Evolutionary conservation across 2,329 filamentous ascomycete genomes (phyloP).

Genomic region (Colletotrichum gigasporum): DNA sequence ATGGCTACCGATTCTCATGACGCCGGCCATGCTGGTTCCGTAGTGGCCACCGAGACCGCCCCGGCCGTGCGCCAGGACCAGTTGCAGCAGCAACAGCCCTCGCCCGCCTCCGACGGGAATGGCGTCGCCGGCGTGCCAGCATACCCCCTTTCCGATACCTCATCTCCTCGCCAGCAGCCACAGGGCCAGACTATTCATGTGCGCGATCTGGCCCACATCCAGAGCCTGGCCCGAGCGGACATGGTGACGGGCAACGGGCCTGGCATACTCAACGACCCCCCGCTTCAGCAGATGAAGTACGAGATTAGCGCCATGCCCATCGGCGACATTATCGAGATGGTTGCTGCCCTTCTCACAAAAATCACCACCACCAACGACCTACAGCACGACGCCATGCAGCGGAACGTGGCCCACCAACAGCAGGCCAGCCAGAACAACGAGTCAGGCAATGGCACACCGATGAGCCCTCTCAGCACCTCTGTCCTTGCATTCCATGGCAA

Average conservation of each 20-base stretch:
- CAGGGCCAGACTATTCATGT: constrained; percentile 73
- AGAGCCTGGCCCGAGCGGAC: constrained; percentile 85
- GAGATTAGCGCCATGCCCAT: constrained; percentile 99
- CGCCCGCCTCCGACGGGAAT: constrained; percentile 46
- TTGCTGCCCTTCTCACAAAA: constrained; percentile 93
- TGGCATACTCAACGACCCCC: constrained; percentile 60
- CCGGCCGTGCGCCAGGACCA: constrained; percentile 36
- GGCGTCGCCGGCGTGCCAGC: constrained; percentile 35
- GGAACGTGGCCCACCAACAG: constrained; percentile 68
- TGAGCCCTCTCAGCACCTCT: constrained; percentile 66
- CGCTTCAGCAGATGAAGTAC: constrained; percentile 72
- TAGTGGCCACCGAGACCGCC: constrained; percentile 8
- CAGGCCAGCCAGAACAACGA: constrained; percentile 60
- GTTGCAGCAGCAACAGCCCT: constrained; percentile 43
- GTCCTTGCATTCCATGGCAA: constrained; percentile 98
- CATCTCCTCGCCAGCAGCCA: constrained; percentile 37
- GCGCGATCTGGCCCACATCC: constrained; percentile 89
- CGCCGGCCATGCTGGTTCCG: constrained; percentile 14
- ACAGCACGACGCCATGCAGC: constrained; percentile 91
- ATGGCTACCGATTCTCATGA: constrained; percentile 56
- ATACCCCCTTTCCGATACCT: constrained; percentile 38
- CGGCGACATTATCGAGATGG: constrained; percentile 98
- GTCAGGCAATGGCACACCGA: constrained; percentile 64
- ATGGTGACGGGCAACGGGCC: constrained; percentile 63
- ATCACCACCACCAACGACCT: constrained; percentile 97